Percentiles rank a stretch among this genome's conserved stretches.
Conservation (phyloP, 1,284 basidiomycete species). For the Cryptococcus maquisensis region DNA sequence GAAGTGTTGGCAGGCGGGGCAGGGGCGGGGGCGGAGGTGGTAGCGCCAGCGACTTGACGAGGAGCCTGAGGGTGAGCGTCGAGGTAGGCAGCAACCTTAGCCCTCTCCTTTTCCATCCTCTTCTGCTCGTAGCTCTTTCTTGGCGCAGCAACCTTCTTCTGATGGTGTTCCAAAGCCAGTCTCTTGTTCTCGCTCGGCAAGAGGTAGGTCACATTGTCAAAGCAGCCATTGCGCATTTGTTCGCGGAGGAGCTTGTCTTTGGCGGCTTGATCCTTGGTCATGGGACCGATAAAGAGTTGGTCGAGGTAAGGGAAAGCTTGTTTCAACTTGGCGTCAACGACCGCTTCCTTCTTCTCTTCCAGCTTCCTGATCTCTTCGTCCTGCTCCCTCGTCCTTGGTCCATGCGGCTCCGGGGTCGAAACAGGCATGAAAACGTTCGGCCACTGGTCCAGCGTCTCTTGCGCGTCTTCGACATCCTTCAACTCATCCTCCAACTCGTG, state of each 20-base stretch:
- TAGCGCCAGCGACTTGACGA: constrained; percentile 1
- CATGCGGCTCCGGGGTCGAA: constrained; percentile 24
- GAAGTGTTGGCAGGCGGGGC: neutral
- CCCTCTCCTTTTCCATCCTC: constrained; percentile 31
- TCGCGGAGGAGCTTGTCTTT: constrained; percentile 26
- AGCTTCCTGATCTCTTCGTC: constrained; percentile 14
- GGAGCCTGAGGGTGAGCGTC: constrained; percentile 5
- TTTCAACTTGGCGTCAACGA: constrained; percentile 17
- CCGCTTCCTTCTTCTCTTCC: constrained; percentile 17
- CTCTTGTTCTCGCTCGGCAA: constrained; percentile 26
- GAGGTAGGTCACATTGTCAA: constrained; percentile 23
- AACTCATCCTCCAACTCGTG: constrained; percentile 32
- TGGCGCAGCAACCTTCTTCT: constrained; percentile 5
- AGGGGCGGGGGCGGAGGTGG: neutral
- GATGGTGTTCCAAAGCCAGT: constrained; percentile 8
- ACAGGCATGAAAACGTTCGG: constrained; percentile 22
- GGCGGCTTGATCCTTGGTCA: constrained; percentile 31
- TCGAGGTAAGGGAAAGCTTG: constrained; percentile 29
- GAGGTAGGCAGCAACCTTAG: constrained; percentile 21
- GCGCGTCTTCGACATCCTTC: constrained; percentile 24
- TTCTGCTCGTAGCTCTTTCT: constrained; percentile 26
- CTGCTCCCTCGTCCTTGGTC: constrained; percentile 25
- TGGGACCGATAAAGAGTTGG: constrained; percentile 35
- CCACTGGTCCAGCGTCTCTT: constrained; percentile 28
- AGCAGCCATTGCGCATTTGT: constrained; percentile 22